Base-by-base conservation (phyloP, 2,329 filamentous ascomycete species). In the Exophiala spinifera region DNA sequence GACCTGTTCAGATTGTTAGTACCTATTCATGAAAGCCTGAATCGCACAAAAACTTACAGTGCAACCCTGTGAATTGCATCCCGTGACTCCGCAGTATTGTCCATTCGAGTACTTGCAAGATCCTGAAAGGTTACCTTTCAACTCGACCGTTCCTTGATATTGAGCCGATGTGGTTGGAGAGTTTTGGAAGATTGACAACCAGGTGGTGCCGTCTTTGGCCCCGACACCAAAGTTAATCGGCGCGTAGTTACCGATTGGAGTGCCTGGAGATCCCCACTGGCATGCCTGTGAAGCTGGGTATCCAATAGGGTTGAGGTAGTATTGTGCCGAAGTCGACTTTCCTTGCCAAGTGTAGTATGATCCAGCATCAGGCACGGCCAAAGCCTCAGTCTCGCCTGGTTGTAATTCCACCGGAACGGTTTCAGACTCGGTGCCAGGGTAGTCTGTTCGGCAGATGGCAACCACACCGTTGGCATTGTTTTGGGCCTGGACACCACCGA, bases 251-350 rank as follows among this genome's bases (percentile, higher is more conserved):
- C 94, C 85, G 53, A 78, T 71, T 60, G 78, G 73, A 55, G 76
- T 67, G 51, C 71, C 85, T 55, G 83, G 76, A 17, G 78, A 78
- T 48, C 81, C 77, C 94, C 94, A 97, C 55, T 81, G 73, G 75
- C 94, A 99, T 47, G 83, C 88, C 11, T 91, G 74, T 61, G 83
- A 70, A 55, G 84, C 74, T 15, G 73, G 65, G 49, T 87, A 77
- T 57, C 90, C 91, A 64, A 83, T 80, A 65, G 88, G 88, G 82
- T 97, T 97, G 74, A 97, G 82, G 70, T 99, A 99, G 81, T 96
- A 97, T 76, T 97, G 94, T 42, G 91, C 91, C 45, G 89, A 91
- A 49, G 94, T 97, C 47, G 75, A 65, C 70, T 81, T 80, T 64
- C 82, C 82, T 66, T 89, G 64, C 89, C 89, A 95, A 58, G 78